A percentile compares a stretch with the other conserved stretches of the same genome.
Conservation (phyloP, 2,329 filamentous ascomycete genomes). For the Diplodia scrobiculata region DNA sequence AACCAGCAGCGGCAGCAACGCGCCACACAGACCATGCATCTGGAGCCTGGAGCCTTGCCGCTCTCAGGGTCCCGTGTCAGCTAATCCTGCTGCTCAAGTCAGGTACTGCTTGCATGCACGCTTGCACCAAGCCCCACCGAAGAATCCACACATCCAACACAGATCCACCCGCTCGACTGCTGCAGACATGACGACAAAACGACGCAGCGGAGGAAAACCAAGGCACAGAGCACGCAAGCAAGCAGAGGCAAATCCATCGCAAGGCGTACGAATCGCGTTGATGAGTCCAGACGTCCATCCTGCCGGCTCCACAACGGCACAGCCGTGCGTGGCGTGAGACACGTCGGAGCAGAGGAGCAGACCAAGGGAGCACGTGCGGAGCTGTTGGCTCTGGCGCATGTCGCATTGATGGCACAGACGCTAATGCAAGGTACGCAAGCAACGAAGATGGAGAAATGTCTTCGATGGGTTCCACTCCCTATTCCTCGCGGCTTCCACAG, state of each 20-base stretch:
- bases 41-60: conserved; percentile 22
- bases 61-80: conserved; percentile 24
- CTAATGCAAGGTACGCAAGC: conserved; percentile 24
- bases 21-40: conserved; percentile 16
- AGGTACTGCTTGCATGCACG: conserved; percentile 14
- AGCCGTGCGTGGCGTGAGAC: conserved; percentile 6
- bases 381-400: conserved; percentile 4
- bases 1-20: background rate
- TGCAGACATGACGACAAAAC: background rate
- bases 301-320: background rate
- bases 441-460: conserved; percentile 18
- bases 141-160: conserved; percentile 8
- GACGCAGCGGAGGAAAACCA: background rate
- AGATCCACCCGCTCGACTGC: conserved; percentile 13
- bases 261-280: conserved; percentile 1
- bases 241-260: background rate
- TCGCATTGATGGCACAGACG: conserved; percentile 25
- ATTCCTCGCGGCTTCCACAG: background rate
- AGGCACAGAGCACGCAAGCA: conserved; percentile 2
- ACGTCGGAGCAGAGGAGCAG: background rate
- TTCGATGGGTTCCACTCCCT: conserved; percentile 5
- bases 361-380: conserved; percentile 9
- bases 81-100: conserved; percentile 8
- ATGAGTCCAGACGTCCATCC: background rate
- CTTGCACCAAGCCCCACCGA: conserved; percentile 7